Conservation (phyloP, 805 yeast genomes). For the Myxozyma nipponensis region DNA sequence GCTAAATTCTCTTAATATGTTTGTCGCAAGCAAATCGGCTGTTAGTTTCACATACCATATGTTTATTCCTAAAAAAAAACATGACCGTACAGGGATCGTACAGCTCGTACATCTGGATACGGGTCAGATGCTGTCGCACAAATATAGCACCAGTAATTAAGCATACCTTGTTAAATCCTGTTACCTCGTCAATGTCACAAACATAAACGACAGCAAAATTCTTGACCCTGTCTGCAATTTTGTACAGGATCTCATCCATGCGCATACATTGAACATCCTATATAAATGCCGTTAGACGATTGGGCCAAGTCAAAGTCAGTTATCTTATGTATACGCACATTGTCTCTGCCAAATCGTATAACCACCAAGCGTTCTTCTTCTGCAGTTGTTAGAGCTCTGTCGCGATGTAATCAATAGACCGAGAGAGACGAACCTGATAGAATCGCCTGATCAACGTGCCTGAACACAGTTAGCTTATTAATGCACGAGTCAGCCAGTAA, state of each 20-base stretch:
- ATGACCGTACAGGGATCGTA: conserved; percentile 88
- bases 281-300: not conserved
- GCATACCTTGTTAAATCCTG: conserved; percentile 64
- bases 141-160: not conserved
- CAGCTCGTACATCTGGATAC: conserved; percentile 70
- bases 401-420: not conserved
- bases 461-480: conserved; percentile 1
- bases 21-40: too few species aligned
- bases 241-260: conserved; percentile 82
- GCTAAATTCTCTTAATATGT: conserved; percentile 37
- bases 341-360: conserved; percentile 80
- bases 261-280: conserved; percentile 71
- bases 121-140: conserved; percentile 36
- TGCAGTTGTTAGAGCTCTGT: not conserved
- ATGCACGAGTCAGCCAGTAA: not conserved
- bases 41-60: conserved; percentile 28
- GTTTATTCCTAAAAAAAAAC: conserved; percentile 79
- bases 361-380: conserved; percentile 88
- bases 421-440: conserved; percentile 44
- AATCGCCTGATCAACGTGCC: conserved; percentile 97
- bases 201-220: conserved; percentile 85
- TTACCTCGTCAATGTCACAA: conserved; percentile 84
- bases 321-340: conserved; percentile 34
- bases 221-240: conserved; percentile 74
- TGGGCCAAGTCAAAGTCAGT: not conserved